phyloP scores from a whole-genome alignment of 176 grass and related monocot species.

The Oryza coarctata region DNA sequence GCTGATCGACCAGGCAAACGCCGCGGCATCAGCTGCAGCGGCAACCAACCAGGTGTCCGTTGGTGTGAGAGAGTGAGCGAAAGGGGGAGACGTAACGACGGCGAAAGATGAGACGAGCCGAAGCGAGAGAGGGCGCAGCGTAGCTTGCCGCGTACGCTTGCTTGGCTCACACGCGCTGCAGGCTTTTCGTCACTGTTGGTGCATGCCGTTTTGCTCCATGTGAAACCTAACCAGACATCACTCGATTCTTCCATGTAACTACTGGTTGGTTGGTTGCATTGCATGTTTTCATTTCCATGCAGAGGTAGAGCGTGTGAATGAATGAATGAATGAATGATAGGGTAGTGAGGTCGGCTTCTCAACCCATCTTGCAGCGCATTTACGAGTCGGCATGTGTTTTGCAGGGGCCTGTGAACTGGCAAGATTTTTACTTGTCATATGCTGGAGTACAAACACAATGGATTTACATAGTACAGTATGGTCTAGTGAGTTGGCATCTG shows the following conservation, averaged over 20 bases:
- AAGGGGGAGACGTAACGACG: slow-evolving; percentile 30
- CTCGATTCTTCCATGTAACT: neutral
- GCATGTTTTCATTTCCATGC: neutral
- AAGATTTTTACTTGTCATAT: too few species aligned
- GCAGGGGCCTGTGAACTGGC: too few species aligned
- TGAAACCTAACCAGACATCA: neutral
- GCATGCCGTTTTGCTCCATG: slow-evolving; percentile 12
- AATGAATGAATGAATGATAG: neutral
- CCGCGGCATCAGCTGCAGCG: neutral
- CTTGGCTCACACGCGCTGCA: neutral
- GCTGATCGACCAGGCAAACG: neutral
- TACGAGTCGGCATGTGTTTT: neutral
- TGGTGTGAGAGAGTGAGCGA: neutral
- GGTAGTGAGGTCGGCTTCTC: neutral
- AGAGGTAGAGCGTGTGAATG: neutral
- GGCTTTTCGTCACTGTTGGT: slow-evolving; percentile 20
- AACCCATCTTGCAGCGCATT: neutral
- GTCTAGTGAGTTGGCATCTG: neutral
- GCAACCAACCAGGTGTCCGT: neutral
- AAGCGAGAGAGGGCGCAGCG: slow-evolving; percentile 8
- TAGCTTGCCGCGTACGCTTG: slow-evolving; percentile 4
- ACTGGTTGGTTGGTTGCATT: neutral
- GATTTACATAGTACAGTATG: neutral
- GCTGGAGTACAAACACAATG: too few species aligned
- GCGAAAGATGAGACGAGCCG: neutral